Conservation (phyloP, 1,284 basidiomycete genomes). For the Boletus holoroseus region DNA sequence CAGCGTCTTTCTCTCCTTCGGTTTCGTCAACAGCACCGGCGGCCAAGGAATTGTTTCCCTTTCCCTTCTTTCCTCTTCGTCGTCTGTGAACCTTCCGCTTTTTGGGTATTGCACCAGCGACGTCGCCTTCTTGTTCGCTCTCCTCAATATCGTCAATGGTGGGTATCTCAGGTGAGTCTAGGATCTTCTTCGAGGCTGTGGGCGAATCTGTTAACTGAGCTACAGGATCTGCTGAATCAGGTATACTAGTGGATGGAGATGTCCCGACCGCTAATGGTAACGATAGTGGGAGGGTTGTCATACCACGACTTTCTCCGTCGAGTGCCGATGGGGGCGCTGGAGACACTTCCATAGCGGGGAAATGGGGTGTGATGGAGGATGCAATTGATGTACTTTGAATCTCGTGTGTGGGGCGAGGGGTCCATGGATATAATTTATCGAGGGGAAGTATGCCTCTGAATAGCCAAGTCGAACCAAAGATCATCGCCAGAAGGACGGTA, state of each 20-base stretch:
- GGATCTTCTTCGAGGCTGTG: background rate
- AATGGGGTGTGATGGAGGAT: no score
- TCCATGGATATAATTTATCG: slow-evolving; percentile 13
- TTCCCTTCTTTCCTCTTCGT: slow-evolving; percentile 49
- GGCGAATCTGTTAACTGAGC: slow-evolving; percentile 8
- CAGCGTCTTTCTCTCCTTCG: slow-evolving; percentile 25
- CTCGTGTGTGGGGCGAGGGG: background rate
- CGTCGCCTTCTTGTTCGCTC: slow-evolving; percentile 53
- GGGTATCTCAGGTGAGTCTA: slow-evolving; percentile 10
- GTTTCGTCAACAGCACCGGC: slow-evolving; percentile 33
- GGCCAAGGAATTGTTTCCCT: slow-evolving; percentile 28
- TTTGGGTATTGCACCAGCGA: slow-evolving; percentile 40
- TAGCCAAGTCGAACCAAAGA: slow-evolving; percentile 25
- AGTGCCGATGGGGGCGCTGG: background rate
- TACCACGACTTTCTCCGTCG: slow-evolving; percentile 5
- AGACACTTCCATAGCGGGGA: background rate
- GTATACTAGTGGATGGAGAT: background rate
- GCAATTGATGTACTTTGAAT: slow-evolving; percentile 1
- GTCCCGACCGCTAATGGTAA: background rate
- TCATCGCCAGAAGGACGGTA: slow-evolving; percentile 23
- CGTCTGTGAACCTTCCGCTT: slow-evolving; percentile 39
- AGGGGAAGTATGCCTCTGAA: slow-evolving; percentile 23
- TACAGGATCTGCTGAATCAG: slow-evolving; percentile 2
- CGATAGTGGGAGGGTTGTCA: background rate
- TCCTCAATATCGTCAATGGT: slow-evolving; percentile 43